Conservation (phyloP, 2,329 filamentous ascomycete species). For the Rhynchosporium agropyri region DNA sequence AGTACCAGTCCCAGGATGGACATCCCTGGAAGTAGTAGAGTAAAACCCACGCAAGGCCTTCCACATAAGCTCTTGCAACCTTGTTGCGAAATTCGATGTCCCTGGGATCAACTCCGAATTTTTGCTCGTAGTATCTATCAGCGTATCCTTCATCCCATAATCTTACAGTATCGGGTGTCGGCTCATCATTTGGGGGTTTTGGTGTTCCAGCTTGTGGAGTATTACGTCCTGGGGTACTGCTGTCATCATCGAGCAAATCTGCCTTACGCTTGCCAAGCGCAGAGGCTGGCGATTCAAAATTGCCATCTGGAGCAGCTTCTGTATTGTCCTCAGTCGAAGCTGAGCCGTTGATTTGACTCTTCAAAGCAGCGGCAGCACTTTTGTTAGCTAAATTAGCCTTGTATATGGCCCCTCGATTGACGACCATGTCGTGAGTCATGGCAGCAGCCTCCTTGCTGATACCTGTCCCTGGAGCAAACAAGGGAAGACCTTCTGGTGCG, state of each 20-base stretch:
- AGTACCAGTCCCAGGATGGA: slow-evolving; percentile 99
- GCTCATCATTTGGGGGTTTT: slow-evolving; percentile 57
- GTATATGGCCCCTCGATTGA: slow-evolving; percentile 68
- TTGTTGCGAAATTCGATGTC: slow-evolving; percentile 86
- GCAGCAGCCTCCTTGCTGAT: slow-evolving; percentile 59
- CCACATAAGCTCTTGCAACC: slow-evolving; percentile 88
- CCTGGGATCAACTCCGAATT: slow-evolving; percentile 81
- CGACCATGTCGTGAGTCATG: slow-evolving; percentile 85
- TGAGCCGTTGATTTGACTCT: slow-evolving; percentile 65
- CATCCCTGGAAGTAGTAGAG: slow-evolving; percentile 98
- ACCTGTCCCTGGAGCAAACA: slow-evolving; percentile 56
- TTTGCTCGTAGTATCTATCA: slow-evolving; percentile 95
- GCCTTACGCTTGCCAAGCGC: slow-evolving; percentile 77
- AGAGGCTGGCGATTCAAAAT: slow-evolving; percentile 49
- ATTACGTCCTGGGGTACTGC: slow-evolving; percentile 60
- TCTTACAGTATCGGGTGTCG: slow-evolving; percentile 77
- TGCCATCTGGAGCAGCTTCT: slow-evolving; percentile 21
- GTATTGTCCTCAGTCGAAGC: slow-evolving; percentile 33
- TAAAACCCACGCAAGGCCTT: slow-evolving; percentile 93
- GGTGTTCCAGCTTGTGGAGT: slow-evolving; percentile 56
- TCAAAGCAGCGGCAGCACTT: slow-evolving; percentile 86
- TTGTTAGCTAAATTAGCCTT: slow-evolving; percentile 86
- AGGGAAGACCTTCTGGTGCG: slow-evolving; percentile 52
- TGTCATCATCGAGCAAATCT: slow-evolving; percentile 63
- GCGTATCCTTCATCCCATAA: slow-evolving; percentile 96